Percentiles rank a stretch among this genome's conserved stretches.
These are phyloP conservation scores for Candida coquimbonensis DNA, from an alignment of 805 yeast genomes.

Conservation along the genomic window DNA sequence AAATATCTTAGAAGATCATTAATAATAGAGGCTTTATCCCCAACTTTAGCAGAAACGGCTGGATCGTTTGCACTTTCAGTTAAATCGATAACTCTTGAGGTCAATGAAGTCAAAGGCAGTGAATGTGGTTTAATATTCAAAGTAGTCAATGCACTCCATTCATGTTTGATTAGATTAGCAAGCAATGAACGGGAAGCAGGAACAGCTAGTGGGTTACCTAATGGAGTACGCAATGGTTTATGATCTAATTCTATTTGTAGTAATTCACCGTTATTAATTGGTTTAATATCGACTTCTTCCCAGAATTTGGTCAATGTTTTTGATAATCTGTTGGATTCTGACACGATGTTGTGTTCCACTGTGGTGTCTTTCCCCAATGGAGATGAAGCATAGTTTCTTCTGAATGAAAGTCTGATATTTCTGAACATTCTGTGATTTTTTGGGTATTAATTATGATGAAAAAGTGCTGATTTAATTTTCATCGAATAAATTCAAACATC, in stretches of 20 bases:
- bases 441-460: not conserved
- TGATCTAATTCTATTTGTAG: constrained; percentile 61
- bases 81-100: constrained; percentile 82
- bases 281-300: constrained; percentile 56
- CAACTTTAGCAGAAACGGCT: constrained; percentile 53
- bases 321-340: constrained; percentile 65
- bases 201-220: constrained; percentile 62
- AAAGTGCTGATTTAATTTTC: no score
- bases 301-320: constrained; percentile 72
- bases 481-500: not conserved
- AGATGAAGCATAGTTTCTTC: constrained; percentile 4
- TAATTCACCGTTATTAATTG: constrained; percentile 22
- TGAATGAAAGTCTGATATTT: constrained; percentile 5
- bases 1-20: constrained; percentile 66
- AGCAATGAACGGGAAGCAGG: constrained; percentile 53
- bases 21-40: constrained; percentile 48
- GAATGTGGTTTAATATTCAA: constrained; percentile 67
- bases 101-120: constrained; percentile 81
- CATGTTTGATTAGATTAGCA: constrained; percentile 75
- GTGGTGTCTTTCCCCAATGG: constrained; percentile 26
- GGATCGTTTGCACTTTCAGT: constrained; percentile 31
- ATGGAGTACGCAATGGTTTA: constrained; percentile 77
- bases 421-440: constrained; percentile 3
- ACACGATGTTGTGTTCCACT: constrained; percentile 42
- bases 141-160: constrained; percentile 74